phyloP scores from a whole-genome alignment of 768 basidiomycete genomes.

The Serendipita vermifera region DNA sequence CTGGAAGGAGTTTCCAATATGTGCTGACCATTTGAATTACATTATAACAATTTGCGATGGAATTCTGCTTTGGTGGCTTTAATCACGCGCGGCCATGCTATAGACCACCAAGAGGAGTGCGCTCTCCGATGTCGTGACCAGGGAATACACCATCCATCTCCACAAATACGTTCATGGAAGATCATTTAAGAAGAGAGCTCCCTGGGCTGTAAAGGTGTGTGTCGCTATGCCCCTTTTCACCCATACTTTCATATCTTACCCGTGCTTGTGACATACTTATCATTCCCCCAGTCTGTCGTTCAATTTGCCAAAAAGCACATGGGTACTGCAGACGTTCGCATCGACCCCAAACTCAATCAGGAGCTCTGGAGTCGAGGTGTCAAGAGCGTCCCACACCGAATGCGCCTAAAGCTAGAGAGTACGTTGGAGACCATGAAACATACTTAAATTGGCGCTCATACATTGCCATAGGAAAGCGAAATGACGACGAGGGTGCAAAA shows the following conservation, averaged over 20 bases:
- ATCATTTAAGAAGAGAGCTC: constrained; percentile 96
- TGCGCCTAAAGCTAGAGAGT: constrained; percentile 92
- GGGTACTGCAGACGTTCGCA: constrained; percentile 87
- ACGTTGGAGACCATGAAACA: no score
- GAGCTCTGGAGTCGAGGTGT: constrained; percentile 81
- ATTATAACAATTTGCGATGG: no score
- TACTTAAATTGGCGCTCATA: no score
- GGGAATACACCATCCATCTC: constrained; percentile 97
- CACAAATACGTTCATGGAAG: constrained; percentile 89
- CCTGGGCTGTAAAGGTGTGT: constrained; percentile 69
- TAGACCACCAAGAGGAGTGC: constrained; percentile 87
- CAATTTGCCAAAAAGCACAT: constrained; percentile 87
- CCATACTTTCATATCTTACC: no score
- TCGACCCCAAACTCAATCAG: constrained; percentile 95
- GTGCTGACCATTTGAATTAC: no score
- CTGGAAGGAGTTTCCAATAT: no score
- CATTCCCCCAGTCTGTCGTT: constrained; percentile 44
- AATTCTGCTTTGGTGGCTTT: no score
- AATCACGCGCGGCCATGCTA: neutral
- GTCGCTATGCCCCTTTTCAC: neutral
- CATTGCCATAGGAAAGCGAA: constrained; percentile 65
- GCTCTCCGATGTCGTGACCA: constrained; percentile 93
- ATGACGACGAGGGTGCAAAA: constrained; percentile 97
- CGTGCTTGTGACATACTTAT: no score
- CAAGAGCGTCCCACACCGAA: constrained; percentile 82